Conservation (phyloP, 2,329 filamentous ascomycete genomes). For the Penicillium sp. region DNA sequence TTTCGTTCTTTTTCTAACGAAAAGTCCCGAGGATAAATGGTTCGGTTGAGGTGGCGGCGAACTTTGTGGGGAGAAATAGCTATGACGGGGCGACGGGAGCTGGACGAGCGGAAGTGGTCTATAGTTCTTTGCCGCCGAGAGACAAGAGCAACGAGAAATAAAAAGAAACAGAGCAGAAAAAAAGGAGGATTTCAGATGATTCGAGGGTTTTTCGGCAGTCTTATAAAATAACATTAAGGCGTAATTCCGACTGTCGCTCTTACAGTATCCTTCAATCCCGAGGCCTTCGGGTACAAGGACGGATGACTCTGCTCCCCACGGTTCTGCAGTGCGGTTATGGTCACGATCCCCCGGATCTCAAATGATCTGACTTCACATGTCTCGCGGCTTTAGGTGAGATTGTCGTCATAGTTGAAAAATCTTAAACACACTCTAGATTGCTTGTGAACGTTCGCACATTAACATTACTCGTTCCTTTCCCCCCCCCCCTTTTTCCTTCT, state of each 20-base stretch:
- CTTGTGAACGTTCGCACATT: constrained; percentile 9
- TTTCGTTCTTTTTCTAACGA: neutral
- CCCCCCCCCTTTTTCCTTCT: neutral
- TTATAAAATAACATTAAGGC: constrained; percentile 11
- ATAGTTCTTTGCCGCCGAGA: constrained; percentile 8
- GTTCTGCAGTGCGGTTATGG: constrained; percentile 1
- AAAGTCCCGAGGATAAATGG: constrained; percentile 10
- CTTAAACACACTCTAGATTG: neutral
- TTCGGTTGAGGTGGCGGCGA: constrained; percentile 28
- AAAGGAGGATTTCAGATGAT: neutral
- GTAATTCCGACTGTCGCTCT: neutral
- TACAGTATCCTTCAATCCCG: constrained; percentile 21
- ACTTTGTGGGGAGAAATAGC: constrained; percentile 24
- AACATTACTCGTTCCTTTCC: neutral
- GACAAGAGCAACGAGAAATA: neutral
- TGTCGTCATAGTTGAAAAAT: constrained; percentile 20
- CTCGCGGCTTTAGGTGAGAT: neutral
- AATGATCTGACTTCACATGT: constrained; percentile 25
- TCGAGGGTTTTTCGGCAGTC: constrained; percentile 11
- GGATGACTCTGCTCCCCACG: constrained; percentile 17
- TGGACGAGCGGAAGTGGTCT: constrained; percentile 39
- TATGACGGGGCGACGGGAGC: constrained; percentile 38
- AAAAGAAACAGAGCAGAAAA: constrained; percentile 1
- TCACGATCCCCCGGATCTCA: constrained; percentile 16
- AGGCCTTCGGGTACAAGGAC: constrained; percentile 29